These are phyloP conservation scores for Hirschfeldia incana DNA, from an alignment of 345 rosid species.

Conservation along the genomic window DNA sequence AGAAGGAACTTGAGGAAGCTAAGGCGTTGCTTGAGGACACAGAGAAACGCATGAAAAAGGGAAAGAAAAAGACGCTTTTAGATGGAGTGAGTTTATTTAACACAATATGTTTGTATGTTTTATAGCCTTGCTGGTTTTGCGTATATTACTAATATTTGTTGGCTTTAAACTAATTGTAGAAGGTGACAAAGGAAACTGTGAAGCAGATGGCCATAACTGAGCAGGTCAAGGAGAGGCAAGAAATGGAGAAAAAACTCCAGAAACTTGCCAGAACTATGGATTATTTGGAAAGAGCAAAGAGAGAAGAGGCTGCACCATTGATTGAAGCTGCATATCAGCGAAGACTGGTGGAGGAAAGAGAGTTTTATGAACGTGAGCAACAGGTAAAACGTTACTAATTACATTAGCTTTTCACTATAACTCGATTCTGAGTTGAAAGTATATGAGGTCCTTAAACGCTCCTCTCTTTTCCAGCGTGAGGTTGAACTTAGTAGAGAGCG, in stretches of 20 bases:
- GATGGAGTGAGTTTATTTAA: constrained; percentile 71
- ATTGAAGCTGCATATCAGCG: constrained; percentile 89
- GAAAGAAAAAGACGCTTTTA: constrained; percentile 79
- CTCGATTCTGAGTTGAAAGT: neutral
- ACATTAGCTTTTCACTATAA: neutral
- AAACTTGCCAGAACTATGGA: constrained; percentile 93
- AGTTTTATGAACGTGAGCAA: constrained; percentile 82
- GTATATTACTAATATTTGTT: constrained; percentile 11
- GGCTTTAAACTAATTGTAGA: constrained; percentile 43
- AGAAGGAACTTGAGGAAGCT: constrained; percentile 87
- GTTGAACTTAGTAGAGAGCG: constrained; percentile 83
- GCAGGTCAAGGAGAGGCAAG: constrained; percentile 88
- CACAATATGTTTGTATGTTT: neutral
- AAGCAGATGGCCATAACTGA: constrained; percentile 78
- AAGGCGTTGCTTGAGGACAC: constrained; percentile 78
- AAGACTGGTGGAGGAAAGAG: constrained; percentile 82
- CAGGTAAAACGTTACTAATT: constrained; percentile 54
- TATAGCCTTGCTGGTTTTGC: constrained; percentile 5
- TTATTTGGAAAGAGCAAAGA: constrained; percentile 92
- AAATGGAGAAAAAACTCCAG: constrained; percentile 89
- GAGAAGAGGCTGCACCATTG: constrained; percentile 95
- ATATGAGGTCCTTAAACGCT: neutral
- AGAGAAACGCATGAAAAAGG: constrained; percentile 57
- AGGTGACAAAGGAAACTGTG: constrained; percentile 72
- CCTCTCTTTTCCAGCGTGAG: constrained; percentile 55